Percentiles rank a stretch among this genome's conserved stretches.
These are phyloP conservation scores for Ophiostoma sp. DNA, from an alignment of 2,329 filamentous ascomycete genomes.

Conservation along the genomic window DNA sequence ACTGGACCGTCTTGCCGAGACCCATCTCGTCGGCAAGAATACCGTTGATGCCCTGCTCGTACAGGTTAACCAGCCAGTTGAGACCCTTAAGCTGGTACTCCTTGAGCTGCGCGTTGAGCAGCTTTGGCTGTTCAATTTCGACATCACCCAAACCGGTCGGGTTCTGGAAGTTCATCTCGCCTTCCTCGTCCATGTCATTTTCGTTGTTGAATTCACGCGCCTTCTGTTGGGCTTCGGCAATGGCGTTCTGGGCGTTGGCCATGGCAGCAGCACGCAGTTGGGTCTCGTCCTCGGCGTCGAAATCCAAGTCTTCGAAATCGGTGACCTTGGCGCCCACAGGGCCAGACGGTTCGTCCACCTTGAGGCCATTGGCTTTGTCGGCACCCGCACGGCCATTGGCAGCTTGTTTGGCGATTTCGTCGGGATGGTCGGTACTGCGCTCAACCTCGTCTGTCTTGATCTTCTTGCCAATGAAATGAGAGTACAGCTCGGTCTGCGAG, in stretches of 20 bases:
- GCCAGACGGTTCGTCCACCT: conserved; percentile 56
- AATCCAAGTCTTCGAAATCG: conserved; percentile 91
- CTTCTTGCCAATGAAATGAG: conserved; percentile 99
- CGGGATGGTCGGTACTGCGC: conserved; percentile 79
- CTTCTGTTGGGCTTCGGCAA: conserved; percentile 90
- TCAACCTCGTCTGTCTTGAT: conserved; percentile 97
- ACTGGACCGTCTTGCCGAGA: conserved; percentile 98
- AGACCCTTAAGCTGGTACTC: conserved; percentile 99
- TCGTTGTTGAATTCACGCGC: conserved; percentile 88
- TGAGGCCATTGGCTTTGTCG: conserved; percentile 43
- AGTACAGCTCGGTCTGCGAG: conserved; percentile 97
- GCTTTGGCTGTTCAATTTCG: conserved; percentile 89
- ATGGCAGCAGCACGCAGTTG: conserved; percentile 79
- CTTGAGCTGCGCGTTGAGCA: conserved; percentile 91
- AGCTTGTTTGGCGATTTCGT: conserved; percentile 60
- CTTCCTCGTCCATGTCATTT: conserved; percentile 76
- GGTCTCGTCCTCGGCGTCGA: conserved; percentile 91
- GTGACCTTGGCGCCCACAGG: conserved; percentile 71
- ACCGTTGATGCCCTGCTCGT: conserved; percentile 99
- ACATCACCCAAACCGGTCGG: conserved; percentile 92
- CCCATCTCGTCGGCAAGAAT: conserved; percentile 99
- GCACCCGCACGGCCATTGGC: conserved; percentile 14
- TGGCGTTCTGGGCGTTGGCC: conserved; percentile 94
- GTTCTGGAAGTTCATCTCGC: conserved; percentile 99
- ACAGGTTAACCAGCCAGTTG: conserved; percentile 98